Conservation (phyloP, 116 monocot genomes). For the Cymodocea nodosa region DNA sequence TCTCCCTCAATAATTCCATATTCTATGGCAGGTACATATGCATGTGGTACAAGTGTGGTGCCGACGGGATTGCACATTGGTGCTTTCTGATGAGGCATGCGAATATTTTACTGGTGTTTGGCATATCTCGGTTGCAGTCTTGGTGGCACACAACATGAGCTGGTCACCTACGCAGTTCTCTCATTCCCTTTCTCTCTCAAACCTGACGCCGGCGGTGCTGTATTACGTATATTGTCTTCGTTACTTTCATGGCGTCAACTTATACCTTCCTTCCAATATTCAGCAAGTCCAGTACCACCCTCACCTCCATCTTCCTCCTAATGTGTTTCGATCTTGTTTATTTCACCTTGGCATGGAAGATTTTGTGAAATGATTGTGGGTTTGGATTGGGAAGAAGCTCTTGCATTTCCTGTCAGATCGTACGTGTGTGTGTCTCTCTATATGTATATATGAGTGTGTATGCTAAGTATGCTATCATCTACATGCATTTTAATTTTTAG, state of each 20-base stretch:
- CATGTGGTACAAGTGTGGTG: background rate
- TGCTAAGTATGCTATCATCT: no score
- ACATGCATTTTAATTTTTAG: no score
- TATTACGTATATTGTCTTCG: background rate
- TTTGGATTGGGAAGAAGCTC: no score
- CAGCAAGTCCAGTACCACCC: background rate
- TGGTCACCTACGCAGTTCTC: background rate
- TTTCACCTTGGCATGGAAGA: background rate
- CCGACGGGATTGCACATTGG: background rate
- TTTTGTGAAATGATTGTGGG: background rate
- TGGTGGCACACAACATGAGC: conserved; percentile 1
- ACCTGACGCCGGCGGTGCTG: background rate
- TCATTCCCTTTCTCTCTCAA: background rate
- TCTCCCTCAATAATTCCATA: background rate
- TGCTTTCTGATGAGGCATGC: background rate
- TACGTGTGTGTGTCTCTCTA: no score
- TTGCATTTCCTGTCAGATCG: no score
- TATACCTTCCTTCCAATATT: background rate
- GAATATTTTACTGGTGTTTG: background rate
- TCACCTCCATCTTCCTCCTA: background rate
- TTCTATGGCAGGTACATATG: background rate
- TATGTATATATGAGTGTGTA: no score
- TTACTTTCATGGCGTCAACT: background rate
- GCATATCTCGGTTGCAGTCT: background rate
- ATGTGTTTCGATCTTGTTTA: background rate